Conservation (phyloP, 371 early-diverging fungal species). For the Rhizomucor pusillus region DNA sequence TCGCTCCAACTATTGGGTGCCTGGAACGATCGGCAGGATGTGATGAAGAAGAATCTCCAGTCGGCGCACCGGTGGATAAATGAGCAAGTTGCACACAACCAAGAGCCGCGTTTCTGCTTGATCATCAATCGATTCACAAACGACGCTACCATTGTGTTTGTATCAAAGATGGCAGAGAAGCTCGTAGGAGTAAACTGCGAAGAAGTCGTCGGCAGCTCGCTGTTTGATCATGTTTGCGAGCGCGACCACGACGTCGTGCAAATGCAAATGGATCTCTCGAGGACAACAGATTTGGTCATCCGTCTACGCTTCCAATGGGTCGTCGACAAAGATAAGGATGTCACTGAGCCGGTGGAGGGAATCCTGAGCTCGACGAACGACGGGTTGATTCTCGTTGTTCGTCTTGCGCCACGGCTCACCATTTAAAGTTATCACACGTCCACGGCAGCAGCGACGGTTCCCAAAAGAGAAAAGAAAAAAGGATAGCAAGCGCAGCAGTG, state of each 20-base stretch:
- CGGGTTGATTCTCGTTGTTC: constrained; percentile 36
- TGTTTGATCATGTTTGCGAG: constrained; percentile 25
- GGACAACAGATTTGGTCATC: constrained; percentile 25
- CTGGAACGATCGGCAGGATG: constrained; percentile 28
- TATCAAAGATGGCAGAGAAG: constrained; percentile 15
- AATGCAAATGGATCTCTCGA: constrained; percentile 26
- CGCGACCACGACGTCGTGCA: constrained; percentile 19
- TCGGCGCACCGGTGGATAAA: constrained; percentile 21
- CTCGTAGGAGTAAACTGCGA: constrained; percentile 22
- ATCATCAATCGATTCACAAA: constrained; percentile 39
- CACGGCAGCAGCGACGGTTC: background rate
- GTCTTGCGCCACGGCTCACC: constrained; percentile 14
- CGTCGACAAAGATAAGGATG: constrained; percentile 13
- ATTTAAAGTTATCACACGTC: background rate
- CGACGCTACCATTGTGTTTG: constrained; percentile 26
- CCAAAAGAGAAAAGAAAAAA: too few species aligned
- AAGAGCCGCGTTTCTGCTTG: constrained; percentile 29
- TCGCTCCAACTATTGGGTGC: constrained; percentile 24
- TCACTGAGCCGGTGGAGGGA: constrained; percentile 24
- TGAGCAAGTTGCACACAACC: constrained; percentile 11
- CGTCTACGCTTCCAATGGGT: constrained; percentile 44
- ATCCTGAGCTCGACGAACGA: constrained; percentile 47
- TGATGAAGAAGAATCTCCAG: constrained; percentile 11
- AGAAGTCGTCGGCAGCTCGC: constrained; percentile 19
- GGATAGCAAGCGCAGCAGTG: too few species aligned